Conservation (phyloP, 805 yeast species). For the Yamadazyma sp. region DNA sequence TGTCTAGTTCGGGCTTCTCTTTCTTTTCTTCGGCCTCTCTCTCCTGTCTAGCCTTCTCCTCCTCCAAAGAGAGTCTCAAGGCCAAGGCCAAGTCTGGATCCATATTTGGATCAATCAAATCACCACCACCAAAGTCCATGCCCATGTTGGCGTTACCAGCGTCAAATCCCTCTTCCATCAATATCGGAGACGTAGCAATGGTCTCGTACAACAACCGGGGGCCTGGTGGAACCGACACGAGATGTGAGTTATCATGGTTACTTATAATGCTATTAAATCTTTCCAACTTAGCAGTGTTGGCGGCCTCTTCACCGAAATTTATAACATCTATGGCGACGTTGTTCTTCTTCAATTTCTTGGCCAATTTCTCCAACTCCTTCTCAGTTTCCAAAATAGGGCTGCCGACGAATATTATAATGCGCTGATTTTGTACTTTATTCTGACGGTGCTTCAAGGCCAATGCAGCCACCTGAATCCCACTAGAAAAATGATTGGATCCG, state of each 20-base stretch:
- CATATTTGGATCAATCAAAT: constrained; percentile 71
- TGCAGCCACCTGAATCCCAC: constrained; percentile 88
- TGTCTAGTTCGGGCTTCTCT: constrained; percentile 24
- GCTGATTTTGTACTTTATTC: constrained; percentile 86
- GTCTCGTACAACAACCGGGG: constrained; percentile 81
- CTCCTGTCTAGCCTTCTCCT: constrained; percentile 89
- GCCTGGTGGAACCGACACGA: constrained; percentile 86
- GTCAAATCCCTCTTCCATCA: constrained; percentile 62
- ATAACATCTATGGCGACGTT: constrained; percentile 85
- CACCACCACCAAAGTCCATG: constrained; percentile 41
- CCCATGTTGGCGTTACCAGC: constrained; percentile 42
- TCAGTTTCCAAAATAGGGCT: constrained; percentile 73
- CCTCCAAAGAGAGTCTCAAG: constrained; percentile 89
- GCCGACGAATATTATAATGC: constrained; percentile 88
- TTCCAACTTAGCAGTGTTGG: constrained; percentile 75
- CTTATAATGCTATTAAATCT: constrained; percentile 73
- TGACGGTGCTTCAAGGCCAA: constrained; percentile 94
- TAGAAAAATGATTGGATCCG: constrained; percentile 67
- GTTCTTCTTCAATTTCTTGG: constrained; percentile 91
- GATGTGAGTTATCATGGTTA: constrained; percentile 74
- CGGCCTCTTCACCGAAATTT: constrained; percentile 85
- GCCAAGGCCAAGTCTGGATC: constrained; percentile 98
- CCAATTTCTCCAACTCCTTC: constrained; percentile 76
- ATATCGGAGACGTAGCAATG: constrained; percentile 72
- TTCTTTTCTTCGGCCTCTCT: constrained; percentile 51